Conservation (phyloP, 164 flowering plant species). For the Nymphaea thermarum region DNA sequence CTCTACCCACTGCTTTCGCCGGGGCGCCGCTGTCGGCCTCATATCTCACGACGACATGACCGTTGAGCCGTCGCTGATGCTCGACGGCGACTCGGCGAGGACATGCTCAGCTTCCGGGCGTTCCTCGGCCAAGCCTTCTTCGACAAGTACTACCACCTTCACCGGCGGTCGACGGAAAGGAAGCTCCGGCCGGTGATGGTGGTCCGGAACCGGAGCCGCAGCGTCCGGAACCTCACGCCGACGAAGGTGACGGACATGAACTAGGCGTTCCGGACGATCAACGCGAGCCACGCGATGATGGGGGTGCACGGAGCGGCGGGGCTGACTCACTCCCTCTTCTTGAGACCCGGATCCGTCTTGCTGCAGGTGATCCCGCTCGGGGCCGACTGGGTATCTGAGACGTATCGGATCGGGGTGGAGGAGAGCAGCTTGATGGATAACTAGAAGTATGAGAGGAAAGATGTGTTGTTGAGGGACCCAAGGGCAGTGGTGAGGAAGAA, state of each 20-base stretch:
- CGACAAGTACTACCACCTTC: background rate
- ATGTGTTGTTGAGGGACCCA: constrained; percentile 33
- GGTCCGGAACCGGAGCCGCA: constrained; percentile 18
- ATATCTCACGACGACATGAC: constrained; percentile 6
- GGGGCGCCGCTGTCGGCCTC: constrained; percentile 13
- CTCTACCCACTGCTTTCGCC: constrained; percentile 33
- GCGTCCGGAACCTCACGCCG: constrained; percentile 29
- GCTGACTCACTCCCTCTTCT: constrained; percentile 25
- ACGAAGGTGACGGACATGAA: constrained; percentile 14
- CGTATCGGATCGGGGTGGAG: constrained; percentile 16
- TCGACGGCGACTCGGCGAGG: background rate
- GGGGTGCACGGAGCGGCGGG: constrained; percentile 52
- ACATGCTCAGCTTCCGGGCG: constrained; percentile 7
- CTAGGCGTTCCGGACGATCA: constrained; percentile 20
- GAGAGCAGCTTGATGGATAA: constrained; percentile 37
- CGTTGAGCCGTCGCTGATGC: constrained; percentile 3
- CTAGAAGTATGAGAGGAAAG: constrained; percentile 31
- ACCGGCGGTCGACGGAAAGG: background rate
- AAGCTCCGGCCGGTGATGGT: constrained; percentile 20
- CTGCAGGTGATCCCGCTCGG: constrained; percentile 35
- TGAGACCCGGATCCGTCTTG: constrained; percentile 22
- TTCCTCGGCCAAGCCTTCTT: constrained; percentile 2
- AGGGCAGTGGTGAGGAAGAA: constrained; percentile 9
- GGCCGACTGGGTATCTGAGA: constrained; percentile 18
- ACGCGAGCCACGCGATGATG: constrained; percentile 34